Conservation (phyloP, 148 eudicot species). For the Linanthus parryae region DNA sequence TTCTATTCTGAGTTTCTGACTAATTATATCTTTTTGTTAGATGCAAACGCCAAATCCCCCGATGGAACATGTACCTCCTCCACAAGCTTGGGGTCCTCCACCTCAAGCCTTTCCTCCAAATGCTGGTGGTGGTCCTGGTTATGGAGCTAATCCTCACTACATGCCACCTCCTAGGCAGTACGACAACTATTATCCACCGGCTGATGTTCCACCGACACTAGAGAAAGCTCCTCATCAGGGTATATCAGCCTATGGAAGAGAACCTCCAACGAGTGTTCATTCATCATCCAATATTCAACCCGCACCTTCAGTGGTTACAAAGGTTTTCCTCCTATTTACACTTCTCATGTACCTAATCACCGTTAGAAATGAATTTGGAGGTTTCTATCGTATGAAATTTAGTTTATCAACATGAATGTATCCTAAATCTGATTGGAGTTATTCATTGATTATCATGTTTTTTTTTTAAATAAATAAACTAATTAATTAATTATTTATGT, state of each 20-base stretch:
- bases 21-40: constrained; percentile 23
- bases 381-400: too few relatives aligned
- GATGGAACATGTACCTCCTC: constrained; percentile 59
- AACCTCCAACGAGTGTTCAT: constrained; percentile 46
- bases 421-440: not conserved
- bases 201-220: constrained; percentile 50
- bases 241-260: constrained; percentile 81
- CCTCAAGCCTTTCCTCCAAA: constrained; percentile 56
- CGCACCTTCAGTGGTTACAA: constrained; percentile 56
- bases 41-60: constrained; percentile 70
- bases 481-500: not conserved
- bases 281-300: constrained; percentile 55
- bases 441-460: not conserved
- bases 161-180: constrained; percentile 69
- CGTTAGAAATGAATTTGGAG: not conserved
- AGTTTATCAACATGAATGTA: constrained; percentile 1
- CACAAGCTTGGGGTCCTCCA: constrained; percentile 75
- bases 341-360: not conserved
- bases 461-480: not conserved
- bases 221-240: constrained; percentile 78
- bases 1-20: constrained; percentile 1
- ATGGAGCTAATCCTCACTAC: constrained; percentile 51
- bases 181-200: constrained; percentile 65
- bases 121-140: constrained; percentile 54
- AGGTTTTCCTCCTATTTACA: constrained; percentile 32